phyloP scores from a whole-genome alignment of 768 basidiomycete species.

The Holtermannia corniformis region DNA sequence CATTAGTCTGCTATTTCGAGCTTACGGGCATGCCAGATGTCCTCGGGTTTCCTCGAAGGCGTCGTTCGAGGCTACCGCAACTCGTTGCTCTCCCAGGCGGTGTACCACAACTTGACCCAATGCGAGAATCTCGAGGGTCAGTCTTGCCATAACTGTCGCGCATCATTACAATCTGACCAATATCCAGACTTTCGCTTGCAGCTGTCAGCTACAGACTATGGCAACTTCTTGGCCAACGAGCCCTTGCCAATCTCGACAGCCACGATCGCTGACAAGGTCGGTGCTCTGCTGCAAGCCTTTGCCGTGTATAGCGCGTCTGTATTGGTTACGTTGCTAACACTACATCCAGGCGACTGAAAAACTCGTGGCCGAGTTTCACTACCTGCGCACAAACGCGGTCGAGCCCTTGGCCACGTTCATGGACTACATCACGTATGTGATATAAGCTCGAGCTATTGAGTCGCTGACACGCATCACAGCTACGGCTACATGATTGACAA shows the following conservation, averaged over 20 bases:
- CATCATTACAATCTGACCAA: not conserved
- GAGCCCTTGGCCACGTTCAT: constrained; percentile 84
- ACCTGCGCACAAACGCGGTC: constrained; percentile 78
- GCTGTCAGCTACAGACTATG: constrained; percentile 91
- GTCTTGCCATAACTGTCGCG: constrained; percentile 8
- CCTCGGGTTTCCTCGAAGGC: constrained; percentile 45
- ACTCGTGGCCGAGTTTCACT: constrained; percentile 96
- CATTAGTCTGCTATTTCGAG: not conserved
- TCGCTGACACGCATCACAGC: constrained; percentile 43
- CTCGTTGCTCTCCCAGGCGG: constrained; percentile 75
- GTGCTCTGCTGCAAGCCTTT: not conserved
- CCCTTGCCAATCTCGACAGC: constrained; percentile 85
- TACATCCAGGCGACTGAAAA: constrained; percentile 61
- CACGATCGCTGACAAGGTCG: constrained; percentile 77
- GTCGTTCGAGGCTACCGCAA: constrained; percentile 77
- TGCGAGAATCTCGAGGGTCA: constrained; percentile 94
- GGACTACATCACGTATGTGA: constrained; percentile 89
- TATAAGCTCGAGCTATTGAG: not conserved
- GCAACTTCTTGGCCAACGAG: constrained; percentile 95
- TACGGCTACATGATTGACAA: constrained; percentile 99
- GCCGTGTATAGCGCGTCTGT: not conserved
- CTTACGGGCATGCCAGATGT: no score
- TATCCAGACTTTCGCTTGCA: constrained; percentile 82
- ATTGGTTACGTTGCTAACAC: not conserved
- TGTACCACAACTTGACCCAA: constrained; percentile 88